These are phyloP conservation scores for Rhodotorula sp. DNA, from an alignment of 1,284 basidiomycete genomes.

Conservation along the genomic window DNA sequence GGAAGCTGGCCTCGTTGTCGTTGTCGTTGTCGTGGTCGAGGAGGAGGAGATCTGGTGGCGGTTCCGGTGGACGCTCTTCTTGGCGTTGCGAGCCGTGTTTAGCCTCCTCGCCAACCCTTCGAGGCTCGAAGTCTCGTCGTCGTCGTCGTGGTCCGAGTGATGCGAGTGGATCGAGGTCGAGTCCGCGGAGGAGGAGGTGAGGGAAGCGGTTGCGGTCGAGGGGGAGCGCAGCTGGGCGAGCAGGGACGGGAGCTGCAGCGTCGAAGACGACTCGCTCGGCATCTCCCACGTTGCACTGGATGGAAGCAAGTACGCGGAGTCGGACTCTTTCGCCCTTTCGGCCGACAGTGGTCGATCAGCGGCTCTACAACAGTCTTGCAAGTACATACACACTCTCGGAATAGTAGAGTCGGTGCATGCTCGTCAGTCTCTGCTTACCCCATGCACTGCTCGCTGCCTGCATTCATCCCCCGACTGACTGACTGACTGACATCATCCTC, in stretches of 20 bases:
- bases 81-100: conserved; percentile 1
- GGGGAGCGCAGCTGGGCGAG: conserved; percentile 4
- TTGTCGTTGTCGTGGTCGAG: background rate
- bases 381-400: background rate
- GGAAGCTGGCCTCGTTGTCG: background rate
- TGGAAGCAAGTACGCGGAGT: no score
- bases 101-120: conserved; percentile 21
- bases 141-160: background rate
- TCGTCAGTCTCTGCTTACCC: conserved; percentile 3
- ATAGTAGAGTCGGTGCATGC: conserved; percentile 4
- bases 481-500: no score
- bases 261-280: no score
- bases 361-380: no score
- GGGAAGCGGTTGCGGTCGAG: conserved; percentile 6
- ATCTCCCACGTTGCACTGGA: no score
- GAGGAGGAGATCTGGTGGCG: no score
- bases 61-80: background rate
- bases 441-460: no score
- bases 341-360: no score
- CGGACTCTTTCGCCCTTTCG: no score
- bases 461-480: no score
- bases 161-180: background rate
- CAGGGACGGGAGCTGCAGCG: conserved; percentile 3
- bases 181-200: background rate
- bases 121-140: conserved; percentile 13